Evolutionary conservation across 1,284 basidiomycete genomes (phyloP), one percentile per base, ranked within the genome.

Genomic region (Moesziomyces globuligerus): DNA sequence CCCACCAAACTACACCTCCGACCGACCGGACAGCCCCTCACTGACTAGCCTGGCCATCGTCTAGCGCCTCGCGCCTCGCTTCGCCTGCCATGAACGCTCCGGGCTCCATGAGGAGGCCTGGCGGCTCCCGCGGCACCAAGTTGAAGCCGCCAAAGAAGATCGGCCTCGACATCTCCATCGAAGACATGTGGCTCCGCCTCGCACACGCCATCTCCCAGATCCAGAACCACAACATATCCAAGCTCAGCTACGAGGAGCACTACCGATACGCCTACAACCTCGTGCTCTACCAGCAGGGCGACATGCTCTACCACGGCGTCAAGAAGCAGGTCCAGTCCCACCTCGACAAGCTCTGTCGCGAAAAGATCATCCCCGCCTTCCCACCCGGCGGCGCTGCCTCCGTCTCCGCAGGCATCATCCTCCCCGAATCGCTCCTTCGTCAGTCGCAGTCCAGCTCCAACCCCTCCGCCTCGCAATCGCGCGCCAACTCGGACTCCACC

Each of bases 171-270:
- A 42, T 81, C 39, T 62, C 76, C 0, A 55, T 72, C 41, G 72
- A 79, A 18, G 79, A 81, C 18, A 79, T 80, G 76, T 94, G 93
- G 91, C 79, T 86, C 20, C 87, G 88, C 69, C 85, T 96, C 15
- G 87, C 90, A 18, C 85, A 86, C 54, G 97, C 97, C 72, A 94
- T 99, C 74, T 87, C 89, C 57, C 92, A 97, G 85, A 98, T 99
- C 56, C 93, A 96, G 83, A 91, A 93, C 75, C 93, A 96, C 84
- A 92, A 96, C 83, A 93, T 93, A 7, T 89, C 89, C 54, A 90
- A 90, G 78, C 88, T 99, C 26, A 96, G 93, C 15, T 98, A 94
- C 79, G 96, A 98, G 83, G 95, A 97, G 84, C 94, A 95, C 78
- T 94, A 96, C 39, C 65, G 76, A 20, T 78, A 78, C 28, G 75